Evolutionary conservation across 306 rosid species (phyloP).

Genomic region (Cajanus cajan): DNA sequence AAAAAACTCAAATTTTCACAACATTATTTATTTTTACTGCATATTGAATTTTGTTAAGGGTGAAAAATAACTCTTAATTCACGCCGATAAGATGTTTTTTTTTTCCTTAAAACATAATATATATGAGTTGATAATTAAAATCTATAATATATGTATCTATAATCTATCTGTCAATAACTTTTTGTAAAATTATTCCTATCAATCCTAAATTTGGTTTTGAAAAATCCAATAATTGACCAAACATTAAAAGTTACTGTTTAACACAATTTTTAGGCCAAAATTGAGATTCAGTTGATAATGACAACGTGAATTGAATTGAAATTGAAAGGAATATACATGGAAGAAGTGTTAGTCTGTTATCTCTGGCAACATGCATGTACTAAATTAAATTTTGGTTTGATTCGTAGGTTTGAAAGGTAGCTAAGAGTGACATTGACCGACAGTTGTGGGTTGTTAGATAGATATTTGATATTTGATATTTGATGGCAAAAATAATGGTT

Average conservation of each 20-base stretch:
- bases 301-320: background rate
- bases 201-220: background rate
- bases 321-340: background rate
- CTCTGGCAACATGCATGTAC: background rate
- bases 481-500: background rate
- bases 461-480: background rate
- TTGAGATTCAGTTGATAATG: background rate
- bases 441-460: conserved; percentile 5
- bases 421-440: conserved; percentile 38
- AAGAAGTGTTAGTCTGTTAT: background rate
- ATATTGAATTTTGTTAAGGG: no score
- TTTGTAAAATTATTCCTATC: no score
- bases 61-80: no score
- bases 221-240: background rate
- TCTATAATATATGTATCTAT: no score
- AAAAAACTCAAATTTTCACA: no score
- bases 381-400: conserved; percentile 3
- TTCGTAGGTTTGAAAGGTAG: conserved; percentile 34
- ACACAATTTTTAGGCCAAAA: background rate
- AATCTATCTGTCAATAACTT: no score
- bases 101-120: no score
- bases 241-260: background rate
- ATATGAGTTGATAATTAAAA: no score
- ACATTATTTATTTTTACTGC: no score
- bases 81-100: no score